Evolutionary conservation across 129 eudicot species (phyloP).

Genomic region (Rutidosis leptorrhynchoides): DNA sequence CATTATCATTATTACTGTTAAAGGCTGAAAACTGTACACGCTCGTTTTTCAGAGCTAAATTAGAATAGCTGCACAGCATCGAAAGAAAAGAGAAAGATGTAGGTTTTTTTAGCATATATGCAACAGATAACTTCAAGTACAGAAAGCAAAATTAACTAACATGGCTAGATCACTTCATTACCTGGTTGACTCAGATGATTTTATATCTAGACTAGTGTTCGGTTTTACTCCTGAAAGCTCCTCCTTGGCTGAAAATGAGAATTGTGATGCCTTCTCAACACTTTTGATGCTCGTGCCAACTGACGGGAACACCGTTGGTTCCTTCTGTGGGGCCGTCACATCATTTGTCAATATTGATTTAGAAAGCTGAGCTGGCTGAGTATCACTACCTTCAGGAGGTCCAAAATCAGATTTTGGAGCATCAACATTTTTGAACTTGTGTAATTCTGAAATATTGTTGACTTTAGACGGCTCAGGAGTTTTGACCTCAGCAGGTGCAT

Average conservation of each 20-base stretch:
- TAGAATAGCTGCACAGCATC: slow-evolving; percentile 37
- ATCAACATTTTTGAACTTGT: slow-evolving; percentile 8
- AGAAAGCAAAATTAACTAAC: slow-evolving; percentile 8
- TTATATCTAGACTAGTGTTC: slow-evolving; percentile 23
- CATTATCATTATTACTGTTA: slow-evolving; percentile 25
- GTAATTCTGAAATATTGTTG: slow-evolving; percentile 14
- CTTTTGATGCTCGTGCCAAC: slow-evolving; percentile 34
- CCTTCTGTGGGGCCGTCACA: slow-evolving; percentile 25
- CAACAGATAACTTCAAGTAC: slow-evolving; percentile 2
- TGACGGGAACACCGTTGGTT: slow-evolving; percentile 27
- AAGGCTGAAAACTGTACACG: slow-evolving; percentile 22
- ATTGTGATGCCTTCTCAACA: slow-evolving; percentile 30
- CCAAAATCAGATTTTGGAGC: slow-evolving; percentile 18
- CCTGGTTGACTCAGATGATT: slow-evolving; percentile 31
- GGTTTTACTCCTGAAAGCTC: slow-evolving; percentile 20
- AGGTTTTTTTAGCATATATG: neutral
- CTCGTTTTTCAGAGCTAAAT: slow-evolving; percentile 17
- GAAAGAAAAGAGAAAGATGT: slow-evolving; percentile 7
- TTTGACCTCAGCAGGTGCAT: slow-evolving; percentile 22
- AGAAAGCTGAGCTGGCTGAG: slow-evolving; percentile 23
- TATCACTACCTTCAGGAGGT: slow-evolving; percentile 15
- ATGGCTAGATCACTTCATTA: slow-evolving; percentile 1
- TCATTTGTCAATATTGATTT: slow-evolving; percentile 23
- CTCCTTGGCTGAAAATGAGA: slow-evolving; percentile 25
- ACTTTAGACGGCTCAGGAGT: slow-evolving; percentile 13